Evolutionary conservation across 2,329 filamentous ascomycete species (phyloP).

Genomic region (Anthostomella pinea): DNA sequence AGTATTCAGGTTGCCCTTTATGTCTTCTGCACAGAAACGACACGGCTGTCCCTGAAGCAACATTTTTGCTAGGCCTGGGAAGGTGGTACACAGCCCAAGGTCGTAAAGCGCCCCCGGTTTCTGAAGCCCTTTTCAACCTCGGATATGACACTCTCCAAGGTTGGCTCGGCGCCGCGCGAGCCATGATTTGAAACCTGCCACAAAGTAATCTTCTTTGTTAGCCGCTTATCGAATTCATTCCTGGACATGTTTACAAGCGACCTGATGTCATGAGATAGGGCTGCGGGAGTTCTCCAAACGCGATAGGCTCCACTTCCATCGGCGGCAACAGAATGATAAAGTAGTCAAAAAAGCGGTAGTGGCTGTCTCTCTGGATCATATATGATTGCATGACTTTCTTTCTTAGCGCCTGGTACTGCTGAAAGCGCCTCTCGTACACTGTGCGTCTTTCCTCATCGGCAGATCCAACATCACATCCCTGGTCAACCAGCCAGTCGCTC

Average conservation of each 20-base stretch:
- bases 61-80: constrained; percentile 4
- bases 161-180: constrained; percentile 1
- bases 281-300: constrained; percentile 1
- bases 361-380: constrained; percentile 3
- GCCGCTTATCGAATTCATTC: background rate
- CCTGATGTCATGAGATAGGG: constrained; percentile 2
- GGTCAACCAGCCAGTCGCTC: constrained; percentile 3
- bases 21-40: constrained; percentile 1
- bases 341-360: constrained; percentile 1
- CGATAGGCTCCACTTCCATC: background rate
- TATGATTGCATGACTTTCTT: constrained; percentile 1
- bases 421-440: constrained; percentile 1
- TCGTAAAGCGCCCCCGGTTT: constrained; percentile 5
- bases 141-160: constrained; percentile 5
- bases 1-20: constrained; percentile 2
- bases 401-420: background rate
- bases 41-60: constrained; percentile 1
- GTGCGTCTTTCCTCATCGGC: background rate
- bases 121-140: constrained; percentile 7
- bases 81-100: constrained; percentile 5
- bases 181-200: too few species aligned
- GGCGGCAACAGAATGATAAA: background rate
- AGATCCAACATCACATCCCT: background rate
- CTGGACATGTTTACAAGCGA: constrained; percentile 1
- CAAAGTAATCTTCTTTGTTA: background rate